Percentiles rank a stretch among this genome's conserved stretches.
Conservation (phyloP, 2,329 filamentous ascomycete species). For the Pestalotiopsis sp. region DNA sequence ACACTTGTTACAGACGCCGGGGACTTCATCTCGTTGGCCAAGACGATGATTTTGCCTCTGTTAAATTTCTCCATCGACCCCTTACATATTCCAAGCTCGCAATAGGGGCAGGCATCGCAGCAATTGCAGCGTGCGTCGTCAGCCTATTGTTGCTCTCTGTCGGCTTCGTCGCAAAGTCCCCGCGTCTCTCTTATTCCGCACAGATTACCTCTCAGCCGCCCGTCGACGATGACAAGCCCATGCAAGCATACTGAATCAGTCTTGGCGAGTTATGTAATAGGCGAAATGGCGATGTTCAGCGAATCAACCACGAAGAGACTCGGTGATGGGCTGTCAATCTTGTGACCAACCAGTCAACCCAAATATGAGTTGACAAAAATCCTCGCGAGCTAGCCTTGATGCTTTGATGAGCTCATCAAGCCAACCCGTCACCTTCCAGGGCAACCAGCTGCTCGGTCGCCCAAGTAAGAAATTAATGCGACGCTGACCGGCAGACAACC, state of each 20-base stretch:
- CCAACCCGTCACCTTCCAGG: neutral
- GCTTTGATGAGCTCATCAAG: neutral
- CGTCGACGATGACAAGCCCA: neutral
- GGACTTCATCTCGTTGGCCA: neutral
- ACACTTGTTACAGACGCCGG: neutral
- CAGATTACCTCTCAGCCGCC: neutral
- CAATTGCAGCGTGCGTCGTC: neutral
- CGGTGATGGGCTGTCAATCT: neutral
- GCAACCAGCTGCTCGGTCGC: neutral
- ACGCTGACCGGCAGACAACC: neutral
- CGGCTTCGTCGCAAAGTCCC: neutral
- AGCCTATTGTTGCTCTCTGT: neutral
- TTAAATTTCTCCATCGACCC: neutral
- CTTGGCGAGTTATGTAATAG: neutral
- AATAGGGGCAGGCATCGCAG: neutral
- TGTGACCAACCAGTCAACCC: neutral
- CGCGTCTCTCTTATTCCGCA: neutral
- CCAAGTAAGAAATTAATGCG: conserved; percentile 3
- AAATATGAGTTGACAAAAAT: neutral
- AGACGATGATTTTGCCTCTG: neutral
- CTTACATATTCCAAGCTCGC: neutral
- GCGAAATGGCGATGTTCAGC: conserved; percentile 4
- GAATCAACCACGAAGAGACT: neutral
- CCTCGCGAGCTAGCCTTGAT: neutral
- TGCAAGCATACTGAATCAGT: neutral